phyloP scores from a whole-genome alignment of 2,329 filamentous ascomycete species.

The Parastagonospora avenae region DNA sequence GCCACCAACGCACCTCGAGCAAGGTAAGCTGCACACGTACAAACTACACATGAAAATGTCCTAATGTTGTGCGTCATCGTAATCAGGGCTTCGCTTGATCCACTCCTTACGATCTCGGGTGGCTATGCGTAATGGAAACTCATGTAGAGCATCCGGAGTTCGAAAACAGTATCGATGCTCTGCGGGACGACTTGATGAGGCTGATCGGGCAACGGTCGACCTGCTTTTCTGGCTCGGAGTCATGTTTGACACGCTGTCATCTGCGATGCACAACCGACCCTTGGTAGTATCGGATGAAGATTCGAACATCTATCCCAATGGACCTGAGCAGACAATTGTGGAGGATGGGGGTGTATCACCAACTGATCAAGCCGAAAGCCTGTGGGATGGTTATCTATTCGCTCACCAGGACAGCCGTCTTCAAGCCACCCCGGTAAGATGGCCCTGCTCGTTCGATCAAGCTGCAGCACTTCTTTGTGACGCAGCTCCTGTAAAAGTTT shows the following conservation, averaged over 20 bases:
- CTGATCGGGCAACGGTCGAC: conserved; percentile 55
- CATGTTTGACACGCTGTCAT: conserved; percentile 64
- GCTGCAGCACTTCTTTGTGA: conserved; percentile 57
- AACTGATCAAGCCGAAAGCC: conserved; percentile 7
- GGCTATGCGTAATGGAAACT: conserved; percentile 24
- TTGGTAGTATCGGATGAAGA: conserved; percentile 55
- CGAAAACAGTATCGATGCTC: conserved; percentile 18
- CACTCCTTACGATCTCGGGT: conserved; percentile 43
- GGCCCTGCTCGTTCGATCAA: conserved; percentile 62
- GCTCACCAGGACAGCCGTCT: conserved; percentile 31
- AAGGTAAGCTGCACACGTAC: conserved; percentile 13
- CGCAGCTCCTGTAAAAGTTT: conserved; percentile 63
- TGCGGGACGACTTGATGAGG: conserved; percentile 30
- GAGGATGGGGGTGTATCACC: not conserved
- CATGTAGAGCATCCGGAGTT: conserved; percentile 9
- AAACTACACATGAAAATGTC: too few relatives aligned
- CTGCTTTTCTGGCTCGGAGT: conserved; percentile 64
- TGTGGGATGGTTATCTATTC: conserved; percentile 51
- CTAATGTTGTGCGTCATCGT: too few relatives aligned
- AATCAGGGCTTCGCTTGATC: conserved; percentile 42
- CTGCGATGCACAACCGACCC: conserved; percentile 58
- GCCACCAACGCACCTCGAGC: conserved; percentile 48
- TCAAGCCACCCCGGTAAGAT: conserved; percentile 43
- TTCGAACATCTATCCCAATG: conserved; percentile 44
- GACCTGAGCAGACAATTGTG: conserved; percentile 1